Conservation (phyloP, 352 stramenopile genomes). For the Pythium sp. region DNA sequence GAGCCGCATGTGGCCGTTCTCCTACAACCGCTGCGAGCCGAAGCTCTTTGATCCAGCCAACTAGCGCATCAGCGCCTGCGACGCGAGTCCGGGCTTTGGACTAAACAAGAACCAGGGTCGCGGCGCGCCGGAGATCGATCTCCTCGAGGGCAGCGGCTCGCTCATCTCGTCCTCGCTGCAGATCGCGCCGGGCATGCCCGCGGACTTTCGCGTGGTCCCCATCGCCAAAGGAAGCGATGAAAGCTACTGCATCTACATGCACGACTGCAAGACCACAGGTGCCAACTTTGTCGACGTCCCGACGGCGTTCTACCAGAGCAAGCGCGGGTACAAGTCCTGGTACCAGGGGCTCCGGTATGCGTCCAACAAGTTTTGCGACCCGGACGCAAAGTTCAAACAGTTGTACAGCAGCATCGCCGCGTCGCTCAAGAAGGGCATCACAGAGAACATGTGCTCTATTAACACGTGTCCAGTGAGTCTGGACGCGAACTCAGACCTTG, state of each 20-base stretch:
- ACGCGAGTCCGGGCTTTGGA: slow-evolving; percentile 79
- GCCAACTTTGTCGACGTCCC: slow-evolving; percentile 46
- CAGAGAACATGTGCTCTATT: slow-evolving; percentile 41
- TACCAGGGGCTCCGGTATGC: slow-evolving; percentile 57
- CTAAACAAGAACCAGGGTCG: slow-evolving; percentile 67
- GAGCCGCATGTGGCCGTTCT: slow-evolving; percentile 94
- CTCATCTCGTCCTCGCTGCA: slow-evolving; percentile 89
- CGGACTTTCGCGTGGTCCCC: slow-evolving; percentile 47
- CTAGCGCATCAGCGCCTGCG: slow-evolving; percentile 74
- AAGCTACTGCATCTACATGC: slow-evolving; percentile 39
- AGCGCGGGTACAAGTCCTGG: slow-evolving; percentile 47
- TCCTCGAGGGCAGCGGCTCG: slow-evolving; percentile 85
- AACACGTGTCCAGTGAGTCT: slow-evolving; percentile 41
- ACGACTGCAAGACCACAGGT: slow-evolving; percentile 39
- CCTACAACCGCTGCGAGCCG: slow-evolving; percentile 84
- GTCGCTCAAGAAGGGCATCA: slow-evolving; percentile 35
- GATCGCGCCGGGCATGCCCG: slow-evolving; percentile 65
- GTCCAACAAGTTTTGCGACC: slow-evolving; percentile 37
- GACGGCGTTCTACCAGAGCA: slow-evolving; percentile 32
- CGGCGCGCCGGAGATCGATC: slow-evolving; percentile 91
- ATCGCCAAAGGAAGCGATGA: slow-evolving; percentile 26
- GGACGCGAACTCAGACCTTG: slow-evolving; percentile 44
- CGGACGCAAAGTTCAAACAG: slow-evolving; percentile 25
- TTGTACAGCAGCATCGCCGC: slow-evolving; percentile 22
- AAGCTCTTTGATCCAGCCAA: slow-evolving; percentile 31